Evolutionary conservation across 306 rosid genomes (phyloP), one percentile per base, ranked within the genome.

Genomic region (Coriaria nepalensis): DNA sequence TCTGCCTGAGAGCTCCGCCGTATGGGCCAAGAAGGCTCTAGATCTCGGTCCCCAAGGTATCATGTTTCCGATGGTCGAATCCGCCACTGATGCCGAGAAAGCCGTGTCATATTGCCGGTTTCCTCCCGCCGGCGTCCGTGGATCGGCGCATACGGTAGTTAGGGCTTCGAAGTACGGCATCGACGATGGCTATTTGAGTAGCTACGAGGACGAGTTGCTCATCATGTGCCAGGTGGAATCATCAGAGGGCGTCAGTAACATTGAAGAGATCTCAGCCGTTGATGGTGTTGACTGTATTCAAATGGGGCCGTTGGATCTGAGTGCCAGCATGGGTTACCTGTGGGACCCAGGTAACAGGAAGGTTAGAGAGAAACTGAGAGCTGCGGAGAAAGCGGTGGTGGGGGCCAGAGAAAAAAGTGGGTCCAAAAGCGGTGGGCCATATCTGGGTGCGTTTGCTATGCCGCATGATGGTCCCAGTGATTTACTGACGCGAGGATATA

Each of bases 1-100:
- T 1, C 37, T 88, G 2, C 96, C 93, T 0, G 88, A 86, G 35
- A 55, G 67, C 34, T 65, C 77, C 13, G 65, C 95, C 7, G 13
- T 78, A 2, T 88, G 97, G 95, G 80, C 88, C 29, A 88, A 84
- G 50, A 88, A 81, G 8, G 86, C 93, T 29, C 83, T 86, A 9
- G 95, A 85, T 61, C 60, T 85, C n/a, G 93, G 95, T 35, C 96
- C 96, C 0, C 79, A 81, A 34, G 96, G 96, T 2, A 66, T 86
- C 37, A 86, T 86, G 93, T 78, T 88, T 37, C 86, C 93, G 2
- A 75, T 90, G 87, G 60, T 90, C 47, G 94, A 84, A n/a, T 39
- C 69, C 64, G 45, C 77, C 0, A 20, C 67, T n/a, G 65, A 40
- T 7, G 95, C 97, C 10, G 52, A 41, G 6, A 15, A 71, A 9